Evolutionary conservation across 352 stramenopile species (phyloP), one percentile per base, ranked within the genome.

Genomic region (Phytophthora pini): DNA sequence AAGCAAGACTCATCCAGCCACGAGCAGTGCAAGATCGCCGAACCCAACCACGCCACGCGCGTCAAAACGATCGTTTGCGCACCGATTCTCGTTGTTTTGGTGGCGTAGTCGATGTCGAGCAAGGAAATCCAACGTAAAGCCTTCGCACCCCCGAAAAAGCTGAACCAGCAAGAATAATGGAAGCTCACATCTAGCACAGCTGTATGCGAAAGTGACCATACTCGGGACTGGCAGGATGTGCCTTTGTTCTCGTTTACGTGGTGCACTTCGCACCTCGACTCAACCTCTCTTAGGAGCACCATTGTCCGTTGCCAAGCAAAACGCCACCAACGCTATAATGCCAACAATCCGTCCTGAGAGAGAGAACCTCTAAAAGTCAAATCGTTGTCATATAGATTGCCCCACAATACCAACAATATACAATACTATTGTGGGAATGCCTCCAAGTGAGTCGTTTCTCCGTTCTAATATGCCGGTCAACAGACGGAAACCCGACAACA

Each of bases 401-500:
- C 29, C 10, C 9, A 36, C 31, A 36, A 36, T 36, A 13, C 9
- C 31, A 36, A 36, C 31, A 36, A 36, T 36, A 11, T 4, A 36
- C 7, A 36, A 13, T 4, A 36, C 31, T 12, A 36, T 36, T 36
- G 31, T 36, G 31, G 9, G 31, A 7, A 7, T 36, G 2, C 2
- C 12, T 36, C 4, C 10, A 4, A 24, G n/a, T 31, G 32, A 24
- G 26, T 38, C 20, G 53, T 52, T 44, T 49, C 44, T 8, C 40
- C 44, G 34, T 31, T 11, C n/a, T 17, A 45, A 39, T 62, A 41
- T 56, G 45, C 20, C n/a, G 22, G 4, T 22, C 36, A 50, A 4
- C 45, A 56, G 46, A 49, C 20, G 56, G 40, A 64, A 64, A 29
- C 7, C 34, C 45, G 31, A 26, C 17, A 63, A 63, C 56, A 63